Base-by-base conservation (phyloP, 176 grass and related monocot genomes). In the Rhynchospora breviuscula region DNA sequence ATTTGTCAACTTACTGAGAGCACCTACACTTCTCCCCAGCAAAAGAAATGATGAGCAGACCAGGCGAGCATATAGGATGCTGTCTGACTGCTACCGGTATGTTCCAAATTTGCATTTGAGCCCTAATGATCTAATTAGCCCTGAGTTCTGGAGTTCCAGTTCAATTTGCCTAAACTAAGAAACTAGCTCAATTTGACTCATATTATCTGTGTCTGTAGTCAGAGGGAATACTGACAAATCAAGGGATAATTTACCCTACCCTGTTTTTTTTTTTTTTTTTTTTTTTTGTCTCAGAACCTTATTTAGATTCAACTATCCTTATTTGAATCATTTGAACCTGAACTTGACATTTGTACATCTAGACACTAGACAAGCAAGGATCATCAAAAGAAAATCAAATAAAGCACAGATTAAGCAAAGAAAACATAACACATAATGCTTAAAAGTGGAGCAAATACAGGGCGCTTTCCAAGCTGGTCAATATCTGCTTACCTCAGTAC, bases 1-100 rank as follows among this genome's bases (percentile, higher is more conserved):
- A 44, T 94, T 94, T 88, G 91, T 86, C 59, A 98, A 94, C 72
- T 85, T 93, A 85, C 65, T 85, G 7, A 89, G 89, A 90, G 80
- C 84, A 80, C 92, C 90, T 6, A 93, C 90, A 78, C 87, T 98
- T 66, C 92, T 98, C 85, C 95, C 95, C 71, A 98, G 87, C 89
- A 88, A 98, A 87, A 93, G 92, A 87, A 98, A 59, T 15, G 91
- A 91, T 46, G 88, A 93, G 84, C 92, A 94, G 63, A 89, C 89
- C 63, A 98, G 89, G 85, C 89, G 74, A 87, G 90, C 89, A 86
- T 95, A 98, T 72, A 95, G 81, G 88, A 94, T 95, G 95, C 86
- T 95, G 26, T 85, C 79, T 68, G 90, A 93, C 79, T 98, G 95
- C 71, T 95, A 91, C 82, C 82, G 88, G 90, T 98, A 97, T 83